Base-by-base conservation (phyloP, 176 grass and related monocot genomes). In the Panicum miliaceum region DNA sequence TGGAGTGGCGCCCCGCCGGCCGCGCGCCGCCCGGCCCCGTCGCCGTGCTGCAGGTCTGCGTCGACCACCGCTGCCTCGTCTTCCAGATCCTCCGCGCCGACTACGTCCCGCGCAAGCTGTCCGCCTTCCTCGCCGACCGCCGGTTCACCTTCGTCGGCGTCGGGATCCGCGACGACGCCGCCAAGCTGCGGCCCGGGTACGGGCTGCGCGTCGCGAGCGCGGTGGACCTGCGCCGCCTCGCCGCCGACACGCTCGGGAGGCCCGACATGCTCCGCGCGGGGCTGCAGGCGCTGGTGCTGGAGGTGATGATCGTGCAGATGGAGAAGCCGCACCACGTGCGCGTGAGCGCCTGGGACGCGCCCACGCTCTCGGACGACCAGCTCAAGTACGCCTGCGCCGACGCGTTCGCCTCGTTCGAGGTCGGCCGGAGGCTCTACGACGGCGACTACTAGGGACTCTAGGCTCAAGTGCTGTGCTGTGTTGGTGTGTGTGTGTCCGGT, bases 71-170 rank as follows among this genome's bases (percentile, higher is more conserved):
- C 66, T 84, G 87, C 80, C 76, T 92, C 75, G 47, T 92, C 37
- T 92, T 92, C 84, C 87, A 92, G 84, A 83, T 92, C 87, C 32
- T 81, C 74, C 86, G 0, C 36, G 61, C 84, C 51, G 87, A 92
- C 78, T 76, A 60, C 73, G 8, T 92, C 45, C 87, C 90, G 3
- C 50, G 5, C 38, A 6, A 4, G 5, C 71, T 92, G 20, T 12
- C 2, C 64, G 2, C 29, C 4, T 84, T 90, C 76, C 26, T 92
- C 43, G 36, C 41, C 47, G 78, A 83, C 52, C 34, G 8, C 2
- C 72, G 82, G 4, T 92, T 86, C 84, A 61, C 18, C 84, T 92
- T 90, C 78, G 75, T 87, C 34, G 84, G 84, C 8, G 75, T 90
- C 56, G 90, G 83, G 6, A 51, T 89, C 46, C 0, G 9, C 50